Evolutionary conservation across 805 yeast species (phyloP).

Genomic region (Myxozyma neotropica): DNA sequence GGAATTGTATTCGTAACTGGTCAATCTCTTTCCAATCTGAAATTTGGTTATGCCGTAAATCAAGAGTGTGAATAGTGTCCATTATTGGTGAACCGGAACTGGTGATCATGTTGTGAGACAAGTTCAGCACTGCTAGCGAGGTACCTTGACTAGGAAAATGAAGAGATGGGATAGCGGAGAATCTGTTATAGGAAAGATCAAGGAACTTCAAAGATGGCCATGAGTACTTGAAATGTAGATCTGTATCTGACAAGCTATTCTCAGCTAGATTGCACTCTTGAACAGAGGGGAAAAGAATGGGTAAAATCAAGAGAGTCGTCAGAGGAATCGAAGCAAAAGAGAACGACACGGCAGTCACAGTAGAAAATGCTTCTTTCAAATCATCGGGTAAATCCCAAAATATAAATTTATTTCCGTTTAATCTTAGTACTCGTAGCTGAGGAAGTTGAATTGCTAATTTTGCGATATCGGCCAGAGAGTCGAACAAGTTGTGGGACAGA

Average conservation of each 20-base stretch:
- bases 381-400: conserved; percentile 15
- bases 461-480: conserved; percentile 47
- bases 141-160: not conserved
- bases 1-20: conserved; percentile 44
- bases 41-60: conserved; percentile 57
- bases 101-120: conserved; percentile 46
- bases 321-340: conserved; percentile 30
- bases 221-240: conserved; percentile 11
- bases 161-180: conserved; percentile 42
- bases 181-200: conserved; percentile 50
- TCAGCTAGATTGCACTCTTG: conserved; percentile 44
- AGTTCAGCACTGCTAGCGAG: conserved; percentile 39
- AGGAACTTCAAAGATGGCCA: conserved; percentile 35
- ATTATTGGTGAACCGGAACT: not conserved
- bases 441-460: conserved; percentile 46
- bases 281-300: conserved; percentile 46
- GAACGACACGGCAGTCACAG: conserved; percentile 32
- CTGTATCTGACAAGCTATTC: conserved; percentile 34
- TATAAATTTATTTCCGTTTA: conserved; percentile 49
- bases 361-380: conserved; percentile 7
- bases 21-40: conserved; percentile 55
- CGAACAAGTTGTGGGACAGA: conserved; percentile 61
- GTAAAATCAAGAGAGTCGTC: conserved; percentile 19
- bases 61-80: conserved; percentile 43
- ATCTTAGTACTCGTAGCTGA: conserved; percentile 47